phyloP scores from a whole-genome alignment of 2,329 filamentous ascomycete genomes.

The Phymatotrichopsis omnivora region DNA sequence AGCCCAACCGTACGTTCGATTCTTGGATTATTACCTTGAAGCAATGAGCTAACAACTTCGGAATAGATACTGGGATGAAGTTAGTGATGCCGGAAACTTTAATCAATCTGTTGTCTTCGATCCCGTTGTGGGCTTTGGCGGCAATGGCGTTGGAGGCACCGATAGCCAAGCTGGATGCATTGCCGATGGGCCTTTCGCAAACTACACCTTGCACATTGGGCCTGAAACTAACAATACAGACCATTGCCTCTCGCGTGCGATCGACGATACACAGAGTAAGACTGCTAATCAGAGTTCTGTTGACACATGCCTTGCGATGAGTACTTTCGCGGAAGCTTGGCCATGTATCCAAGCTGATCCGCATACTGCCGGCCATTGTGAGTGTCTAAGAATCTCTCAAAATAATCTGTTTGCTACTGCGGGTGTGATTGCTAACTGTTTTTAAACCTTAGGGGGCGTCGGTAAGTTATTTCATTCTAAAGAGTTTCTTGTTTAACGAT shows the following conservation, averaged over 20 bases:
- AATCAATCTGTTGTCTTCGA: conserved; percentile 7
- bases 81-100: neutral
- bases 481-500: too few relatives aligned
- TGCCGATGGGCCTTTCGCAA: conserved; percentile 11
- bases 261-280: conserved; percentile 12
- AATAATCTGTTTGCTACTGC: conserved; percentile 18
- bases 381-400: neutral
- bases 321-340: conserved; percentile 20
- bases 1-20: conserved; percentile 23
- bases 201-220: conserved; percentile 8
- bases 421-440: too few relatives aligned
- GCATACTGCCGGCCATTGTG: neutral
- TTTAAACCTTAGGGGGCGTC: too few relatives aligned
- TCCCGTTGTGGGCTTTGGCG: conserved; percentile 8
- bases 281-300: conserved; percentile 1
- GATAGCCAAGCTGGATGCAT: conserved; percentile 8
- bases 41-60: neutral
- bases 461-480: too few relatives aligned
- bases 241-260: conserved; percentile 15
- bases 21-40: neutral
- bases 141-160: conserved; percentile 1
- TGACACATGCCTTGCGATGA: conserved; percentile 1
- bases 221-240: conserved; percentile 4
- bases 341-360: conserved; percentile 28
- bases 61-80: conserved; percentile 17